Percentiles rank a stretch among this genome's conserved stretches.
phyloP scores from a whole-genome alignment of 176 grass and related monocot species.

The Puccinellia tenuiflora region DNA sequence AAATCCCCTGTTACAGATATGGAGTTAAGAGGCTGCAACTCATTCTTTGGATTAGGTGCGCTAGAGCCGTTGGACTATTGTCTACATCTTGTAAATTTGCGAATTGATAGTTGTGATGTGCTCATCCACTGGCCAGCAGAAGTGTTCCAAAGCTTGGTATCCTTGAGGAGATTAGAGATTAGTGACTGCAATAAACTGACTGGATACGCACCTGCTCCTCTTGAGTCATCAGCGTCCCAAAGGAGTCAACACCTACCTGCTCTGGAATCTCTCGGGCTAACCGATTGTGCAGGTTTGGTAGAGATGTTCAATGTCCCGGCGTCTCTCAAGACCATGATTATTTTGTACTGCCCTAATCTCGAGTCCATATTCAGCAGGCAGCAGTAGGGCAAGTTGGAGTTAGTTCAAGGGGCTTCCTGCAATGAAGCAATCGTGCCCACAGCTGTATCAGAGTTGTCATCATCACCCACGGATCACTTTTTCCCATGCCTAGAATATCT shows the following conservation, averaged over 20 bases:
- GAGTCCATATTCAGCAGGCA: neutral
- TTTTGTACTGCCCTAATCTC: fast-evolving
- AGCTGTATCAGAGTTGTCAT: neutral
- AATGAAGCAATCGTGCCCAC: no score
- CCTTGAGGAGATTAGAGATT: no score
- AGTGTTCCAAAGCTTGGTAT: no score
- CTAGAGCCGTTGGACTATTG: no score
- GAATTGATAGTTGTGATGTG: fast-evolving
- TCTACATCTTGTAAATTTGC: neutral
- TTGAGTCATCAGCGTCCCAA: neutral
- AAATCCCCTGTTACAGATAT: no score
- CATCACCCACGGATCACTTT: neutral
- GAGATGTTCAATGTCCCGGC: neutral
- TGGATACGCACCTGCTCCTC: no score
- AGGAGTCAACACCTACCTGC: neutral
- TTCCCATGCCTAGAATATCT: neutral
- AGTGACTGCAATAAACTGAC: neutral
- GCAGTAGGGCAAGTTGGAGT: neutral
- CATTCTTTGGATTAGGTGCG: no score
- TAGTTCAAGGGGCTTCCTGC: neutral
- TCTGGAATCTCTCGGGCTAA: neutral
- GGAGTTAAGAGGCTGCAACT: no score
- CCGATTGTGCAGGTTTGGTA: no score
- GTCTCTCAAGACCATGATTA: neutral
- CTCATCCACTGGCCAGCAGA: neutral